Evolutionary conservation across 1,139 yeast species (phyloP), one percentile per base, ranked within the genome.

Genomic region (Arxiozyma heterogenica): DNA sequence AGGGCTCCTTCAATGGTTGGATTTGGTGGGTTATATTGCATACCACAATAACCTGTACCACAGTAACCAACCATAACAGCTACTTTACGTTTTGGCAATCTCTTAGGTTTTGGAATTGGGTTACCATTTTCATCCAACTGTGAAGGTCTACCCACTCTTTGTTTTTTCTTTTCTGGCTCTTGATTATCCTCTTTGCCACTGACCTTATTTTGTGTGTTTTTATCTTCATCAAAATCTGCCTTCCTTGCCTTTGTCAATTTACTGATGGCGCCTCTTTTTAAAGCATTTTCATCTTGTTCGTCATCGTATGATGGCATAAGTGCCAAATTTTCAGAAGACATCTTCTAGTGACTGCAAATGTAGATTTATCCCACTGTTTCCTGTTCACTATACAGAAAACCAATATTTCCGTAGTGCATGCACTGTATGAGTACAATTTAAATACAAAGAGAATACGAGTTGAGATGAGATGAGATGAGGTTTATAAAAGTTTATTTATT

Each of bases 11-110:
- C 99, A 62, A 93, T 94, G 17, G 99, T 93, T 65, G 82, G 83
- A 53, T 83, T 83, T 38, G 93, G 95, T 5, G 96, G 96, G 65
- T 90, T 91, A 60, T 87, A 75, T 71, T 93, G 99, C 96, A 93
- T 89, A 15, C 99, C 99, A 70, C 89, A 95, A 71, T 91, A 93
- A 0, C 98, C 98, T 0, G 98, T 85, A 50, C 99, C 99, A 70
- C 98, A 93, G 73, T 93, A 93, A 1, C 99, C 98, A 62, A 93
- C 77, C 83, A 90, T 78, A 60, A 88, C 85, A 0, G 97, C 98
- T 23, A 90, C 96, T 70, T 93, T 93, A 51, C 71, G 70, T 64
- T 73, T 73, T 46, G 77, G 77, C 51, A 67, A 61, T 60, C 75
- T 68, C 20, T 60, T 59, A 49, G 66, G 71, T 50, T 60, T 75